Percentiles rank a stretch among this genome's conserved stretches.
Conservation (phyloP, 1,284 basidiomycete species). For the Ustilago nuda region DNA sequence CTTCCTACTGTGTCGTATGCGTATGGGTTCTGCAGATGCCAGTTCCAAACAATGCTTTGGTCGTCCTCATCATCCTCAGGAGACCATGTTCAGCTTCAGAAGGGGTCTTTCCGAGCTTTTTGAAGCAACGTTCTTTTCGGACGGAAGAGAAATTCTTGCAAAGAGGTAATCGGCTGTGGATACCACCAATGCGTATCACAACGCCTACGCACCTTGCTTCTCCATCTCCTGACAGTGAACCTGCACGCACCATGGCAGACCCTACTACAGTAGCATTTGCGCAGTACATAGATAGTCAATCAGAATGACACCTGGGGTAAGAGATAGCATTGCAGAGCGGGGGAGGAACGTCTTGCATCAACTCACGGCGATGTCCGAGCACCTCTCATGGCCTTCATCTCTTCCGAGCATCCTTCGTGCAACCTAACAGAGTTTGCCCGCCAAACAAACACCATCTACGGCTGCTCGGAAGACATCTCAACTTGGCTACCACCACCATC, state of each 20-base stretch:
- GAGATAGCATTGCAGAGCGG: conserved; percentile 2
- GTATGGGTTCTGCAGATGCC: neutral
- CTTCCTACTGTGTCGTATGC: neutral
- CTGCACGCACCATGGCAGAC: neutral
- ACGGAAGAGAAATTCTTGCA: neutral
- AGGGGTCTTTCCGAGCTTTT: neutral
- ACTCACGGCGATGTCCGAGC: neutral
- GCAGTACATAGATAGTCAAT: conserved; percentile 3
- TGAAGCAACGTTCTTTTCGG: neutral
- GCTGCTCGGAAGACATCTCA: conserved; percentile 32
- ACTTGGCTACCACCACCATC: conserved; percentile 19
- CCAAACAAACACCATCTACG: conserved; percentile 23
- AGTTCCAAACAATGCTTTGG: neutral
- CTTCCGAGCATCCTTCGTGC: conserved; percentile 32
- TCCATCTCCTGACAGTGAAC: neutral
- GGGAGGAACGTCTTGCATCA: conserved; percentile 12
- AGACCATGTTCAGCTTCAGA: neutral
- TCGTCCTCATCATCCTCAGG: neutral
- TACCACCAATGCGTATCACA: neutral
- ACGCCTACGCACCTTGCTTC: neutral
- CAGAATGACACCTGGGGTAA: neutral
- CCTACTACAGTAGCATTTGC: neutral
- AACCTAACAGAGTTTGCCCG: conserved; percentile 20
- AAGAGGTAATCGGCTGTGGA: neutral
- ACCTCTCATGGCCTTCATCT: neutral